Evolutionary conservation across 23 red algal species (phyloP), one percentile per base, ranked within the genome.

Genomic region (Gracilariopsis chorda): DNA sequence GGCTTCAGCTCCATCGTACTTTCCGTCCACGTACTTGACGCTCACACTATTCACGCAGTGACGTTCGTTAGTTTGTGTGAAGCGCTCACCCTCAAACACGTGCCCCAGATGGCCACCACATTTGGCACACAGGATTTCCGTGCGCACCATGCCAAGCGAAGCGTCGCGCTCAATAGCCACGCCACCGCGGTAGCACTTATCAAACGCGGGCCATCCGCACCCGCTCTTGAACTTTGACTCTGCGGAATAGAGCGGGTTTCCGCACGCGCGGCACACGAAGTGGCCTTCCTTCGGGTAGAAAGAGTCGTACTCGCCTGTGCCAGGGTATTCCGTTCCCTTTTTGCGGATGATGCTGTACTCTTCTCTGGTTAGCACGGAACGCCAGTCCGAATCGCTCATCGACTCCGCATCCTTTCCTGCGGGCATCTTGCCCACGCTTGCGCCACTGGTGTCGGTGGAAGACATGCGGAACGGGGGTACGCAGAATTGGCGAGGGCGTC

Each of bases 141-240:
- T 88, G 20, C 97, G 88, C 42, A 63, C 51, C 89, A 93, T 93
- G 24, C 95, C 95, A 14, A 83, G 67, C 25, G 60, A 80, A 19
- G 28, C 33, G 72, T 99, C 97, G 3, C 35, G 25, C 19, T 51
- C 37, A 7, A 89, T 88, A 21, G 37, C 28, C 27, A 99, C 76
- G 43, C 84, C 83, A 23, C 75, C 93, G 43, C 80, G 60, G 70
- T 90, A 94, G 55, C 91, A 92, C n/a, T 79, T 84, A 36, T 94
- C 97, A 77, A 94, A 99, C 51, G 97, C 89, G 7, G 97, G 97
- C 97, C 97, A 99, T 12, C 97, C 97, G 45, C 92, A 93, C 34
- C 97, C 97, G 62, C 80, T 72, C 47, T 96, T 87, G 56, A 96
- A 99, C 93, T 99, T 99, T 4, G 93, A 52, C 6, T 94, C 80